Evolutionary conservation across 2,329 filamentous ascomycete genomes (phyloP), one percentile per base, ranked within the genome.

Genomic region (Madurella fahalii): DNA sequence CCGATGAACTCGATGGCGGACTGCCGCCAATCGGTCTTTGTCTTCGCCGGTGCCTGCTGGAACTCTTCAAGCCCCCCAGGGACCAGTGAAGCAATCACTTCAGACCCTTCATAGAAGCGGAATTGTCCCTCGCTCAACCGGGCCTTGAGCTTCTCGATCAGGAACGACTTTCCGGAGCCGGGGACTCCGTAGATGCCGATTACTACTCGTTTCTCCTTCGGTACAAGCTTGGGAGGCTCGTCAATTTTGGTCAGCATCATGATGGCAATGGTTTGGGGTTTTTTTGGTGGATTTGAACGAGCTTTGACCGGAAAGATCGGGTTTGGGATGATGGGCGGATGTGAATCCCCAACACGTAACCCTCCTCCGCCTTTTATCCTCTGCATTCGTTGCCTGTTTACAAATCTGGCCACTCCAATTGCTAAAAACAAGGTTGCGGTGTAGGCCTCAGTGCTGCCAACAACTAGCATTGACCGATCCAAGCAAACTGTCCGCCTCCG

Each of bases 111-210:
- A 45, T 72, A 78, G 58, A 80, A 81, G 0, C 40, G 25, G 59
- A 79, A 81, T 0, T 64, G 5, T 2, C 67, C 51, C 12, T 67
- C 15, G 2, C 58, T 64, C 1, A 79, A 65, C 2, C 67, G 16
- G 1, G 64, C 4, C 44, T 70, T 68, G 5, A 84, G 61, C 9
- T 74, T 45, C 0, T 69, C 61, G 13, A 83, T 54, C 7, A 79
- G 54, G 40, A 65, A 71, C 0, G 77, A 73, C 63, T 84, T 84
- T 4, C 81, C 81, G n/a, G 65, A 76, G 1, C 78, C 80, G 1
- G 78, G 68, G 39, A 84, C 17, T 5, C 80, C 81, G 56, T 83
- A 84, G 1, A 84, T 49, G 2, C 79, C 80, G 31, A 84, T 65
- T 16, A 83, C 65, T 2, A 61, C 61, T 12, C 74, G 67, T 56